Evolutionary conservation across 139 green algal genomes (phyloP).

Genomic region (Coelastrella sp.): DNA sequence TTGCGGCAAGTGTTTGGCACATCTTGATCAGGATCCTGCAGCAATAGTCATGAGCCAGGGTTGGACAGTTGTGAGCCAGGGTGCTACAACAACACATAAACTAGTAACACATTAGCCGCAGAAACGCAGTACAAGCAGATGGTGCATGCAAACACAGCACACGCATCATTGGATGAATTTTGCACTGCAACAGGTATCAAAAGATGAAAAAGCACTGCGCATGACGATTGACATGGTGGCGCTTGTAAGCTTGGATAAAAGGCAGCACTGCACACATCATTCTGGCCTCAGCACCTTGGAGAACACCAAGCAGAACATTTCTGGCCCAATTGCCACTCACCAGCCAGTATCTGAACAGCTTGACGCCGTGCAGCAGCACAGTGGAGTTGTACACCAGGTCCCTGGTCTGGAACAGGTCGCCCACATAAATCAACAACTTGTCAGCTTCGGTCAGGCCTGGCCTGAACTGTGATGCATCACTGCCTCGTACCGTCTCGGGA

Average conservation of each 20-base stretch:
- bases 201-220: too few relatives aligned
- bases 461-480: slow-evolving; percentile 36
- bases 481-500: not conserved
- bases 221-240: too few relatives aligned
- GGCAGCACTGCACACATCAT: not conserved
- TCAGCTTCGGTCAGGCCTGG: slow-evolving; percentile 27
- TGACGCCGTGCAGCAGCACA: slow-evolving; percentile 12
- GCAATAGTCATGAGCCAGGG: not conserved
- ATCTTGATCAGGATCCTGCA: slow-evolving; percentile 22
- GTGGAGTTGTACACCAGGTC: slow-evolving; percentile 8
- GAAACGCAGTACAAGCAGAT: not conserved
- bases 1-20: slow-evolving; percentile 33
- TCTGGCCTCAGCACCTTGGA: not conserved
- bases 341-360: slow-evolving; percentile 37
- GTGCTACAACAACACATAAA: too few relatives aligned
- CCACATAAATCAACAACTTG: slow-evolving; percentile 13
- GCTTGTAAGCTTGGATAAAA: not conserved
- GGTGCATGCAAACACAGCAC: not conserved
- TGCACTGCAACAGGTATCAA: too few relatives aligned
- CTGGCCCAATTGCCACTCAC: not conserved
- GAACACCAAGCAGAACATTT: not conserved
- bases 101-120: too few relatives aligned
- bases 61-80: too few relatives aligned
- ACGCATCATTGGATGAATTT: too few relatives aligned
- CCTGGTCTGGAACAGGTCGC: slow-evolving; percentile 10